A percentile compares a stretch with the other conserved stretches of the same genome.
phyloP scores from a whole-genome alignment of 176 grass and related monocot species.

The Otatea glauca region DNA sequence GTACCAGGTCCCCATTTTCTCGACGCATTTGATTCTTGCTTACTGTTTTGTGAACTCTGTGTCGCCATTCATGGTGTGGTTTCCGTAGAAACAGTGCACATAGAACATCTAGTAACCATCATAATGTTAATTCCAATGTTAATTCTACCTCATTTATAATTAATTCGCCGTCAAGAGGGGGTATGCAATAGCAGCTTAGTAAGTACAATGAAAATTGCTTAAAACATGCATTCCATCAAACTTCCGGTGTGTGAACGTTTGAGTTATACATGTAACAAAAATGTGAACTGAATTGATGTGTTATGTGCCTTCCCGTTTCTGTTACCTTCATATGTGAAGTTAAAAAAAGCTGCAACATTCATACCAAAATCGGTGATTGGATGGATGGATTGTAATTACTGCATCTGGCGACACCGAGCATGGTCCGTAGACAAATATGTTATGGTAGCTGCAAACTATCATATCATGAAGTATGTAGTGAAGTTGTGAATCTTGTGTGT shows the following conservation, averaged over 20 bases:
- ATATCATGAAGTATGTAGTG: neutral
- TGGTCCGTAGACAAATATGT: neutral
- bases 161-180: neutral
- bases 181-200: neutral
- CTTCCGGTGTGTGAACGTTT: neutral
- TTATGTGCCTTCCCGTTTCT: neutral
- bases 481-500: neutral
- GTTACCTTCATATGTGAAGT: neutral
- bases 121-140: neutral
- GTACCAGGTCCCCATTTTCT: conserved; percentile 45
- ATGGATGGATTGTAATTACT: conserved; percentile 3
- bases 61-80: neutral
- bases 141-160: neutral
- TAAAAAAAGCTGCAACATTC: neutral
- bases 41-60: neutral
- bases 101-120: neutral
- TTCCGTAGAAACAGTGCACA: neutral
- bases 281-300: neutral
- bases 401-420: neutral
- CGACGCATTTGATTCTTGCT: neutral
- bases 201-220: neutral
- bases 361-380: neutral
- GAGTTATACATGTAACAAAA: neutral
- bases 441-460: neutral
- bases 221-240: neutral